phyloP scores from a whole-genome alignment of 2,329 filamentous ascomycete species.

The Dactylellina sp. region DNA sequence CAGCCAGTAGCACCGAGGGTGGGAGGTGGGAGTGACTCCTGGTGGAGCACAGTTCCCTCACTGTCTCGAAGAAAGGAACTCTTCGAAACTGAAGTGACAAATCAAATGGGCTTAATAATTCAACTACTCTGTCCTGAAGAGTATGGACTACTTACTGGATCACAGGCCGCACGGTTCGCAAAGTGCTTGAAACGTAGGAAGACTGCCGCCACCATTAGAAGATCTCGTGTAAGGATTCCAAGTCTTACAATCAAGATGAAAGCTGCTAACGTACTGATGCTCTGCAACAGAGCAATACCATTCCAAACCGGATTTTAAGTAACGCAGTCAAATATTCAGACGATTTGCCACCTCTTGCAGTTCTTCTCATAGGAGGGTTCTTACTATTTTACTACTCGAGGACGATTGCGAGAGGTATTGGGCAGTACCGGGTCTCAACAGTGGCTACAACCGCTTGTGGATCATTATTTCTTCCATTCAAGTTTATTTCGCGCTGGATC shows the following conservation, averaged over 20 bases:
- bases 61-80: neutral
- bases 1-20: neutral
- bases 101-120: constrained; percentile 15
- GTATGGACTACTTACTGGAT: constrained; percentile 10
- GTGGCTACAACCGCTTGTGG: neutral
- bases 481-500: constrained; percentile 7
- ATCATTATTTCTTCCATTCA: constrained; percentile 9
- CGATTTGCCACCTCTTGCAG: constrained; percentile 19
- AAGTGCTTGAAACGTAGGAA: constrained; percentile 27
- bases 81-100: neutral
- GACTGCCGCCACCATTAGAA: neutral
- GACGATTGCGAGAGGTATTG: constrained; percentile 7
- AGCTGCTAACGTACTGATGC: neutral
- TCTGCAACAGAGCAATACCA: constrained; percentile 10
- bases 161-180: constrained; percentile 5
- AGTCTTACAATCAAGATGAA: neutral
- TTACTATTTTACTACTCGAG: constrained; percentile 7
- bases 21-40: neutral
- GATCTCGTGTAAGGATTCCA: constrained; percentile 24
- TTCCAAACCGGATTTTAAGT: constrained; percentile 16
- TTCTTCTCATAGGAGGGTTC: constrained; percentile 10
- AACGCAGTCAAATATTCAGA: constrained; percentile 6
- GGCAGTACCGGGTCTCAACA: neutral
- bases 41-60: neutral
- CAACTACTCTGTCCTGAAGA: constrained; percentile 46